These are phyloP conservation scores for Sporobolus alterniflorus DNA, from an alignment of 202 grass and related monocot genomes.

Conservation along the genomic window DNA sequence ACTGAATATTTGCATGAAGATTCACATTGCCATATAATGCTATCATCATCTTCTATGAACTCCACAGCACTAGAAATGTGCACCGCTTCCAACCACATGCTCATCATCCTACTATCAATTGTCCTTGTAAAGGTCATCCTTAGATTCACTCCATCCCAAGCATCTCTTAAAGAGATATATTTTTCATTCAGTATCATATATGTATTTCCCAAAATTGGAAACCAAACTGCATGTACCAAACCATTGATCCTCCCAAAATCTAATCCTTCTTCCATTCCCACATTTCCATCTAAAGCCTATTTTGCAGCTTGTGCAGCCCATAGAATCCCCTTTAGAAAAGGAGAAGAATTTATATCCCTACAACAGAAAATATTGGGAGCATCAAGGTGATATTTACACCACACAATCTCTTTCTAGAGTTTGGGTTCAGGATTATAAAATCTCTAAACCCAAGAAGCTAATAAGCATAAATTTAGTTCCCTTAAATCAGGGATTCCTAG, in stretches of 20 bases:
- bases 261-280: neutral
- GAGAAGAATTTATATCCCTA: fast-evolving
- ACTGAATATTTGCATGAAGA: no score
- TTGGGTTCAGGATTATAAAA: neutral
- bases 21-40: no score
- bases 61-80: no score
- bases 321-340: neutral
- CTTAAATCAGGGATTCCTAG: neutral
- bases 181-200: no score
- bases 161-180: no score
- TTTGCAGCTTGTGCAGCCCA: neutral
- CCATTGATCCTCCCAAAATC: neutral
- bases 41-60: no score
- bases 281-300: neutral
- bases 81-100: no score
- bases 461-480: neutral
- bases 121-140: no score
- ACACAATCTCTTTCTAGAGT: neutral
- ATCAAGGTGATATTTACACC: neutral
- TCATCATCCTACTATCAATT: no score
- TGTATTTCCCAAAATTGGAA: neutral
- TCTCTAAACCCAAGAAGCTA: neutral
- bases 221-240: neutral
- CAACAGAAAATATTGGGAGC: neutral
- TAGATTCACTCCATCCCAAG: no score